These are phyloP conservation scores for Begonia peltatifolia DNA, from an alignment of 306 rosid species.

Conservation along the genomic window DNA sequence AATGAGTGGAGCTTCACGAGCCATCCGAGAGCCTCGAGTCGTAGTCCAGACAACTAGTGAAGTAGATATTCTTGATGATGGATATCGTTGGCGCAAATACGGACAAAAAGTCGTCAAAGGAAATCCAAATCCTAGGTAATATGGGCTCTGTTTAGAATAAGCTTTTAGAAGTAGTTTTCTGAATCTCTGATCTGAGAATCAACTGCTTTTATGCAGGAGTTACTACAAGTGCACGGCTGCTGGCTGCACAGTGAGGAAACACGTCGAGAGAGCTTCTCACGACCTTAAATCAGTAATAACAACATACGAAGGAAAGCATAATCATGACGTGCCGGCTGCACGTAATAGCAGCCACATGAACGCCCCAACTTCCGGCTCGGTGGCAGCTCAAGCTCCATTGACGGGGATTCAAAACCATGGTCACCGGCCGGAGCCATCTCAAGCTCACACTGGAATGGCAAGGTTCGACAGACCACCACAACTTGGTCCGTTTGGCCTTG, in stretches of 20 bases:
- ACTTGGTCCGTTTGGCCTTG: conserved; percentile 39
- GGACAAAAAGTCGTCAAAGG: conserved; percentile 98
- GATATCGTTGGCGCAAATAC: conserved; percentile 94
- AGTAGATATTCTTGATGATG: conserved; percentile 96
- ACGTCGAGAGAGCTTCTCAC: conserved; percentile 91
- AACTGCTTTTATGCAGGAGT: conserved; percentile 43
- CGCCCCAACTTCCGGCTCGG: conserved; percentile 28
- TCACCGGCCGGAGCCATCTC: conserved; percentile 62
- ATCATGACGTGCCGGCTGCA: conserved; percentile 92
- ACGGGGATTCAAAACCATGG: conserved; percentile 27
- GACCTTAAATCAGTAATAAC: conserved; percentile 90
- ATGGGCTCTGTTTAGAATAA: too few species aligned
- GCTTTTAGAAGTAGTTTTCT: too few species aligned
- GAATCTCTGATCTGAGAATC: too few species aligned
- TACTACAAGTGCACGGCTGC: conserved; percentile 91
- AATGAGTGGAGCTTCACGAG: conserved; percentile 96
- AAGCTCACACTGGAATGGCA: conserved; percentile 36
- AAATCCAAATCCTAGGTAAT: conserved; percentile 92
- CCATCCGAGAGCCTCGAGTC: conserved; percentile 94
- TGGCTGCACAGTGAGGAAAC: conserved; percentile 95
- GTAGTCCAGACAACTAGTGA: conserved; percentile 98
- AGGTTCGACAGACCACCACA: conserved; percentile 51
- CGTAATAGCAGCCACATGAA: conserved; percentile 70
- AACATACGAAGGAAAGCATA: conserved; percentile 93
- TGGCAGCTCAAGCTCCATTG: conserved; percentile 26